Evolutionary conservation across 495 filamentous ascomycete genomes (phyloP), one percentile per base, ranked within the genome.

Genomic region (Daldinia loculata): DNA sequence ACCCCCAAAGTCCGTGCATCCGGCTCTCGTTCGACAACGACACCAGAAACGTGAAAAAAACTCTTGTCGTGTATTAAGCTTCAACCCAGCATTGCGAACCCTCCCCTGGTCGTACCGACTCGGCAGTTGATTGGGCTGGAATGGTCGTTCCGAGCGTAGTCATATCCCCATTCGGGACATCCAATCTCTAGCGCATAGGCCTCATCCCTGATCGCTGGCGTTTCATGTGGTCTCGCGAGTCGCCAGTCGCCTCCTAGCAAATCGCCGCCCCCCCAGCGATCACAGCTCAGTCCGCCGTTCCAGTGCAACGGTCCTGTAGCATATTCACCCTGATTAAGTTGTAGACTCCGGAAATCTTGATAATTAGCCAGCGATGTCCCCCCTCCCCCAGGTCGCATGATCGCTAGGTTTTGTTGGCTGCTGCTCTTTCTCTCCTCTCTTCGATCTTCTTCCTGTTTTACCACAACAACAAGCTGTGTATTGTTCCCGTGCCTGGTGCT

Each of bases 211-310:
- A 66, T 59, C 56, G 55, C 71, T 61, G 56, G 68, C 60, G 74
- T 76, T 76, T 76, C 74, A 76, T 69, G 65, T 71, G 55, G 59
- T 66, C 62, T 72, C 50, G 19, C 39, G 1, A 26, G 24, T 26
- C 24, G 6, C 29, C 15, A 22, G 19, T 17, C 15, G n/a, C 26
- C 24, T 27, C 50, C 69, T 65, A 71, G 60, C 58, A 43, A 63
- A 71, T 67, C 71, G 60, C 61, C 64, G 59, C 53, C 34, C 63
- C 63, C 32, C 63, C 32, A 69, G 56, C 63, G 53, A 74, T 74
- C 67, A 70, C 24, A 69, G 64, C 52, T 48, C 65, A 24, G 57
- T 62, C 41, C 52, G 38, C 30, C 32, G 32, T 39, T 22, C 50
- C 26, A 52, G 30, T 32, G 43, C 34, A 22, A 48, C 43, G 43